These are phyloP conservation scores for Podaxis sp. DNA, from an alignment of 768 basidiomycete genomes.

Conservation along the genomic window DNA sequence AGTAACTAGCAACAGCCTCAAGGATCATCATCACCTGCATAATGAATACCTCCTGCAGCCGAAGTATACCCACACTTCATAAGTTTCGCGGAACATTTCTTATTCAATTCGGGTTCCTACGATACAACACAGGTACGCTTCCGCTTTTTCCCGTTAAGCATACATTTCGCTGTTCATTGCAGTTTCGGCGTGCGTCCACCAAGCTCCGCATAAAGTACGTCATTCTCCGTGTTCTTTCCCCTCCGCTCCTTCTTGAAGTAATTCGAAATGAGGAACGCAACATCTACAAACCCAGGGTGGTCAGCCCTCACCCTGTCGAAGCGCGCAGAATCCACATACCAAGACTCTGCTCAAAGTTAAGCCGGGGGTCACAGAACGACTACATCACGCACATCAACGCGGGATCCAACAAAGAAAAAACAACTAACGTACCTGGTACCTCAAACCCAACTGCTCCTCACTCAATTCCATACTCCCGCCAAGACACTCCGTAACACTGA, in stretches of 20 bases:
- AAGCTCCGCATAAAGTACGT: slow-evolving; percentile 14
- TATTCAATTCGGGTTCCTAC: neutral
- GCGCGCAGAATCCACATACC: slow-evolving; percentile 48
- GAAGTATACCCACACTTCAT: too few species aligned
- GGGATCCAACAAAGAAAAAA: neutral
- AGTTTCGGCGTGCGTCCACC: slow-evolving; percentile 11
- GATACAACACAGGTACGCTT: neutral
- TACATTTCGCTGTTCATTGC: neutral
- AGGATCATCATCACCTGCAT: neutral
- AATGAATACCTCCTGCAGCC: too few species aligned
- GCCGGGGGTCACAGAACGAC: slow-evolving; percentile 92
- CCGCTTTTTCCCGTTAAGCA: neutral
- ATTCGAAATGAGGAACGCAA: slow-evolving; percentile 36
- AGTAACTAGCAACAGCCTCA: neutral
- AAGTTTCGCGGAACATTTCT: neutral
- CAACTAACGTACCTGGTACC: slow-evolving; percentile 69
- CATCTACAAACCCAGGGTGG: slow-evolving; percentile 21
- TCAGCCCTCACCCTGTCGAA: neutral
- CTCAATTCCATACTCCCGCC: slow-evolving; percentile 95
- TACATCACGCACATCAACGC: slow-evolving; percentile 25
- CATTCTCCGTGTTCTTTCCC: slow-evolving; percentile 8
- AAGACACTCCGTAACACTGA: slow-evolving; percentile 94
- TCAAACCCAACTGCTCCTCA: slow-evolving; percentile 85
- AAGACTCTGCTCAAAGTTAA: slow-evolving; percentile 94
- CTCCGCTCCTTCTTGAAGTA: slow-evolving; percentile 32